Conservation (phyloP, 352 stramenopile species). For the Globisporangium heterothallicum region DNA sequence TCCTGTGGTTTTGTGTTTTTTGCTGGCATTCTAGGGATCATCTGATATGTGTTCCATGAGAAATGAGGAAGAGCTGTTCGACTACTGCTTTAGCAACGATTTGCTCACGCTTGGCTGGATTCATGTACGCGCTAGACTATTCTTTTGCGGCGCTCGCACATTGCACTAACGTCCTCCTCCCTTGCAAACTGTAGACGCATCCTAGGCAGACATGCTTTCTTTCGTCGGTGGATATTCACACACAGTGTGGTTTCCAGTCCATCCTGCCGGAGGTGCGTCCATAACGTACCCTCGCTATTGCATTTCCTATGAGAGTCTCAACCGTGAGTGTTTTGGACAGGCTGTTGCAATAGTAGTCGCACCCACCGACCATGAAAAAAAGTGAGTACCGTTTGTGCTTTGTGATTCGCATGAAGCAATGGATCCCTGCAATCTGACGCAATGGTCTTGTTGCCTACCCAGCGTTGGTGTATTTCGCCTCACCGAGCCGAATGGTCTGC, state of each 20-base stretch:
- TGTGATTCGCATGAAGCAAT: no score
- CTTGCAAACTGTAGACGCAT: constrained; percentile 61
- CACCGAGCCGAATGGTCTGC: constrained; percentile 66
- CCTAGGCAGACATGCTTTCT: constrained; percentile 86
- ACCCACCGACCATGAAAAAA: constrained; percentile 56
- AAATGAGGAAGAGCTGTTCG: constrained; percentile 85
- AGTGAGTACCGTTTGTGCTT: no score
- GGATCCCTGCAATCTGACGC: no score
- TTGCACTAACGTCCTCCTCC: no score
- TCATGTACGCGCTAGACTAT: constrained; percentile 44
- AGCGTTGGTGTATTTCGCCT: constrained; percentile 85
- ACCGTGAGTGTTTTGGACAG: constrained; percentile 14
- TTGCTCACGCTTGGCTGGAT: constrained; percentile 90
- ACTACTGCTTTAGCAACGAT: constrained; percentile 82
- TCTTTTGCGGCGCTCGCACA: neutral
- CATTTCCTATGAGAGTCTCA: no score
- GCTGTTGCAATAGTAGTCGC: constrained; percentile 86
- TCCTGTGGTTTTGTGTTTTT: neutral
- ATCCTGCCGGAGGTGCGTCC: constrained; percentile 75
- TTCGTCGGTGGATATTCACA: constrained; percentile 88
- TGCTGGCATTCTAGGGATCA: constrained; percentile 53
- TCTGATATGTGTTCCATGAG: constrained; percentile 85
- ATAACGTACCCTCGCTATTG: no score
- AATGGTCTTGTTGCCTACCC: neutral
- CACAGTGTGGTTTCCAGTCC: constrained; percentile 87